These are phyloP conservation scores for Millerozyma miso DNA, from an alignment of 805 yeast genomes.

Conservation along the genomic window DNA sequence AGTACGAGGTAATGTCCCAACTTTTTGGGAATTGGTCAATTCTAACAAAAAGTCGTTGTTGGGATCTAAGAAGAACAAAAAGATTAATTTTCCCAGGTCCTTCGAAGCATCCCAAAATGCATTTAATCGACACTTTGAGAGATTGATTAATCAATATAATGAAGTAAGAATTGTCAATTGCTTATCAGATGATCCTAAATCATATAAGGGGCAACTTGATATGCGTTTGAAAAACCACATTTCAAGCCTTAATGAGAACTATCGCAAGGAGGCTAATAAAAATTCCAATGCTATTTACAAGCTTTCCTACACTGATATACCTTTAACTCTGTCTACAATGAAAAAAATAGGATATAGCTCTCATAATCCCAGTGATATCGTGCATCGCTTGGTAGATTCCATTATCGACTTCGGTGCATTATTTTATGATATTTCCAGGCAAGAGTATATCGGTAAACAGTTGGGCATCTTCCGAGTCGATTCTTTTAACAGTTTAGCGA, in stretches of 20 bases:
- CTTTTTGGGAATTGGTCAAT: conserved; percentile 50
- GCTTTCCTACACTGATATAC: conserved; percentile 25
- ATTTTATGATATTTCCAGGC: conserved; percentile 34
- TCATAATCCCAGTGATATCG: conserved; percentile 29
- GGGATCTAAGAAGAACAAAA: conserved; percentile 33
- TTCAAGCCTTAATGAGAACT: conserved; percentile 29
- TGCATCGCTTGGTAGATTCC: conserved; percentile 24
- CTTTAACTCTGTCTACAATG: conserved; percentile 28
- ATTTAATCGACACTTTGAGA: conserved; percentile 47
- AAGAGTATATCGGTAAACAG: conserved; percentile 42
- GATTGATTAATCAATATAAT: conserved; percentile 43
- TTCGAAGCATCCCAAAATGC: conserved; percentile 53
- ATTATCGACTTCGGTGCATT: conserved; percentile 45
- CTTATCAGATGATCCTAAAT: conserved; percentile 35
- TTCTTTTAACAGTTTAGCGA: conserved; percentile 46
- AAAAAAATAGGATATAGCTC: conserved; percentile 32
- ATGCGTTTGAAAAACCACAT: conserved; percentile 32
- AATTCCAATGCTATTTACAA: conserved; percentile 4
- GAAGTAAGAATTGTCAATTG: conserved; percentile 49
- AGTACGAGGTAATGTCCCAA: conserved; percentile 52
- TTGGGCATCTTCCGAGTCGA: conserved; percentile 48
- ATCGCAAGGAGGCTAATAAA: conserved; percentile 8
- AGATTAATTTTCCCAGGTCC: conserved; percentile 45
- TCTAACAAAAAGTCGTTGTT: conserved; percentile 31
- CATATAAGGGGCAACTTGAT: conserved; percentile 45